Evolutionary conservation across 2,329 filamentous ascomycete genomes (phyloP).

Genomic region (Myriangium duriaei): DNA sequence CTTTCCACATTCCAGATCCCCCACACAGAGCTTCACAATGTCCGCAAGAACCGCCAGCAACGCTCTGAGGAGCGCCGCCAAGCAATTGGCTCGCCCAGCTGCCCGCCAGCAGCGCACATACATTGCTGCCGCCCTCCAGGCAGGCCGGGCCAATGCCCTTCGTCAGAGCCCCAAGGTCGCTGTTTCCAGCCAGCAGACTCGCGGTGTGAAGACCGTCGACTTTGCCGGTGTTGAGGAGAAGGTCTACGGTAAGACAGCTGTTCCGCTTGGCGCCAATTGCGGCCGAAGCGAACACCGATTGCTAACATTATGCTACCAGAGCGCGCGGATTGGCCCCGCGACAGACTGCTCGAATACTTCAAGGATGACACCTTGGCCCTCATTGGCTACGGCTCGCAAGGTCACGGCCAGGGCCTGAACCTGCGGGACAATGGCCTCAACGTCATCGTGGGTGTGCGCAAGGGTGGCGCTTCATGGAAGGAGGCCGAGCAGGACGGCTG

Average conservation of each 20-base stretch:
- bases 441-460: conserved; percentile 96
- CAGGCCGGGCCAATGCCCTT: conserved; percentile 26
- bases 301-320: too few species aligned
- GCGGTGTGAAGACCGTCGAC: conserved; percentile 97
- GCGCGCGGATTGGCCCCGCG: conserved; percentile 94
- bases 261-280: not conserved
- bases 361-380: conserved; percentile 98
- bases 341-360: conserved; percentile 99
- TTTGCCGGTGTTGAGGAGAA: conserved; percentile 92
- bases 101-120: conserved; percentile 45
- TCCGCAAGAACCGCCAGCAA: conserved; percentile 60
- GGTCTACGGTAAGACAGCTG: conserved; percentile 61
- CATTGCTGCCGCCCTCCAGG: conserved; percentile 43
- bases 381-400: conserved; percentile 96
- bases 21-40: conserved; percentile 42
- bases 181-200: conserved; percentile 49
- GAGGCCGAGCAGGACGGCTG: conserved; percentile 95
- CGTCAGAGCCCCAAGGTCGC: conserved; percentile 34
- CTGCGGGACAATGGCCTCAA: conserved; percentile 99
- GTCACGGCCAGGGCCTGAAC: conserved; percentile 98
- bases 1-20: not conserved
- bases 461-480: conserved; percentile 97
- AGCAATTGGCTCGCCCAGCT: conserved; percentile 39
- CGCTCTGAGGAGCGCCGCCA: conserved; percentile 45
- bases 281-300: too few species aligned